Percentiles rank a stretch among this genome's conserved stretches.
phyloP scores from a whole-genome alignment of 164 flowering plant species.

The Santalum album region DNA sequence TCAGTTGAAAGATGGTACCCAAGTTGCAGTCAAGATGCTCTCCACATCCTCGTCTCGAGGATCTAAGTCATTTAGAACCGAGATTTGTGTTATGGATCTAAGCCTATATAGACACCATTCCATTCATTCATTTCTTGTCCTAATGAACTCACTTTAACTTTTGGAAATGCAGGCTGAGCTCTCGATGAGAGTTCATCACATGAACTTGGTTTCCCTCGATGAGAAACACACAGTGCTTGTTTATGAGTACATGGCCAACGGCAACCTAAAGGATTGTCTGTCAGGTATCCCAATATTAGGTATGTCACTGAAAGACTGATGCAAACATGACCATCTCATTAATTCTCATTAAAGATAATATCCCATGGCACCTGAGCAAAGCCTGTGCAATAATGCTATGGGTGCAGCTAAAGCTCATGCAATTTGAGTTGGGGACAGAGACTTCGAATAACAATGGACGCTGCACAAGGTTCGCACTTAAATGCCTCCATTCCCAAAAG shows the following conservation, averaged over 20 bases:
- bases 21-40: not conserved
- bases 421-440: not conserved
- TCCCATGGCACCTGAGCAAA: not conserved
- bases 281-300: not conserved
- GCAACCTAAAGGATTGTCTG: not conserved
- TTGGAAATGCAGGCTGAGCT: not conserved
- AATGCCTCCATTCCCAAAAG: too few relatives aligned
- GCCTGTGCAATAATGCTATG: not conserved
- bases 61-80: not conserved
- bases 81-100: not conserved
- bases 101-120: too few relatives aligned
- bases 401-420: not conserved
- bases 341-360: too few relatives aligned
- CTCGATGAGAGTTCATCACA: not conserved
- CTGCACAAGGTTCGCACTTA: not conserved
- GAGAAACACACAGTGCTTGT: not conserved
- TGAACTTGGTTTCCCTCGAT: not conserved
- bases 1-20: not conserved
- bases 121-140: not conserved
- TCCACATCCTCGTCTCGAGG: not conserved
- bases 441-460: not conserved
- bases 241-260: not conserved
- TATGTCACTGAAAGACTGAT: not conserved
- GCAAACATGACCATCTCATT: not conserved
- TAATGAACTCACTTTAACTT: not conserved